Percentiles rank a stretch among this genome's conserved stretches.
These are phyloP conservation scores for Ceratocystis smalleyi DNA, from an alignment of 2,329 filamentous ascomycete genomes.

Conservation along the genomic window DNA sequence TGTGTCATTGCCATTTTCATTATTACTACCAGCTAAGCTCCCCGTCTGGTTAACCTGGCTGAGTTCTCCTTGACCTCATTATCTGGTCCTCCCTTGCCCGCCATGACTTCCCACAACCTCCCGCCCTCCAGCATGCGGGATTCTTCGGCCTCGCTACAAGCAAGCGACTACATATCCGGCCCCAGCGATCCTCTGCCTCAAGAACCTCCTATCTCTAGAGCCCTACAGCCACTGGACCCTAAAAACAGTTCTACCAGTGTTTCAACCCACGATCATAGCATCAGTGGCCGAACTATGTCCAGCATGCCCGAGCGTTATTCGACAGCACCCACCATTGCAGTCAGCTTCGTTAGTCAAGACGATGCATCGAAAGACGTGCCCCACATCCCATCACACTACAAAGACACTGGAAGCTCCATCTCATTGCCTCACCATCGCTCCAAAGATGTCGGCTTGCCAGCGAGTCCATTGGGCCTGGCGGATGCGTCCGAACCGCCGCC, in stretches of 20 bases:
- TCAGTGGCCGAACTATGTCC: not conserved
- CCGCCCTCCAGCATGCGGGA: not conserved
- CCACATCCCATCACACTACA: not conserved
- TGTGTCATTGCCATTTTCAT: not conserved
- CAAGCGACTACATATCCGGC: not conserved
- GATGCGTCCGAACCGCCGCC: slow-evolving; percentile 21
- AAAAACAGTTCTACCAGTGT: not conserved
- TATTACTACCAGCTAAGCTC: not conserved
- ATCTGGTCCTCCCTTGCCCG: not conserved
- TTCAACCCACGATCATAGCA: not conserved
- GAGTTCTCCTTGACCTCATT: not conserved
- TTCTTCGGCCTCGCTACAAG: not conserved
- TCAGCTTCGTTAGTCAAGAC: not conserved
- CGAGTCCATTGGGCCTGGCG: not conserved
- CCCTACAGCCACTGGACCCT: not conserved
- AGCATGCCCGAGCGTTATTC: slow-evolving; percentile 6
- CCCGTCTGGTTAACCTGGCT: not conserved
- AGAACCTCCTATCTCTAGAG: too few relatives aligned
- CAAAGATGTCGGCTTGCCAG: not conserved
- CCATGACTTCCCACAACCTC: not conserved
- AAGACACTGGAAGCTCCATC: not conserved
- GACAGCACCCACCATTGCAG: slow-evolving; percentile 2
- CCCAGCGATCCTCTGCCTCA: not conserved
- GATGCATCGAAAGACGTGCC: not conserved
- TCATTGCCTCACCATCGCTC: not conserved